phyloP scores from a whole-genome alignment of 2,329 filamentous ascomycete species.

The Fusarium transvaalense region DNA sequence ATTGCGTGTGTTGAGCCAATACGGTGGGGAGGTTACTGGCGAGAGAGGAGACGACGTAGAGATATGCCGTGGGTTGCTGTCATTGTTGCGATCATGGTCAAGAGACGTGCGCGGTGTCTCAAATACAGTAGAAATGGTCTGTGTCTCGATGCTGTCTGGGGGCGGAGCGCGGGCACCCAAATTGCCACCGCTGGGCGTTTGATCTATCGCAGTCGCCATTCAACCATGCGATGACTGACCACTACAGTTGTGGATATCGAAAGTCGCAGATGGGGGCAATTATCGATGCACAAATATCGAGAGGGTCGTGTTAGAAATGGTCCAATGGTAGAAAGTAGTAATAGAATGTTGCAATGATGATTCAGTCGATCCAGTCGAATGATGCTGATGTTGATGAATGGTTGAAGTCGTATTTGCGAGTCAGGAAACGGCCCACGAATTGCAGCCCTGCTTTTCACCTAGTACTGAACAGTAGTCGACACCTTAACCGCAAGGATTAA shows the following conservation, averaged over 20 bases:
- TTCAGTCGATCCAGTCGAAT: constrained; percentile 16
- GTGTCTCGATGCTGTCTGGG: constrained; percentile 35
- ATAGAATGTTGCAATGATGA: background rate
- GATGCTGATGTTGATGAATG: constrained; percentile 22
- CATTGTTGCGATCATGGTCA: constrained; percentile 34
- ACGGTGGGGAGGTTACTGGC: constrained; percentile 57
- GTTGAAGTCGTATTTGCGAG: constrained; percentile 23
- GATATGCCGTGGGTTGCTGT: constrained; percentile 33
- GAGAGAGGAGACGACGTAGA: constrained; percentile 46
- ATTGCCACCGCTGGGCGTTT: constrained; percentile 41
- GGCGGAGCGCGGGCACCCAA: constrained; percentile 38
- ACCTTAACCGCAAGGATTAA: constrained; percentile 17
- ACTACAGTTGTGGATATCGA: background rate
- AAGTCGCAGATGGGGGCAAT: constrained; percentile 1
- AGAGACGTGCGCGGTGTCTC: constrained; percentile 48
- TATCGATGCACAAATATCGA: constrained; percentile 4
- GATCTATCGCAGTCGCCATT: constrained; percentile 53
- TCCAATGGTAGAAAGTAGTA: background rate
- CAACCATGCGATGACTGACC: constrained; percentile 47
- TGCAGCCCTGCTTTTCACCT: constrained; percentile 25
- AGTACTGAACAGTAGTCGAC: constrained; percentile 6
- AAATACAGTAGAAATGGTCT: constrained; percentile 37
- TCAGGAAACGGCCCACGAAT: constrained; percentile 27
- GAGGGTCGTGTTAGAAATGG: background rate
- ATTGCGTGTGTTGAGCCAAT: constrained; percentile 56